phyloP scores from a whole-genome alignment of 1,284 basidiomycete species.

The Ustilago curta region DNA sequence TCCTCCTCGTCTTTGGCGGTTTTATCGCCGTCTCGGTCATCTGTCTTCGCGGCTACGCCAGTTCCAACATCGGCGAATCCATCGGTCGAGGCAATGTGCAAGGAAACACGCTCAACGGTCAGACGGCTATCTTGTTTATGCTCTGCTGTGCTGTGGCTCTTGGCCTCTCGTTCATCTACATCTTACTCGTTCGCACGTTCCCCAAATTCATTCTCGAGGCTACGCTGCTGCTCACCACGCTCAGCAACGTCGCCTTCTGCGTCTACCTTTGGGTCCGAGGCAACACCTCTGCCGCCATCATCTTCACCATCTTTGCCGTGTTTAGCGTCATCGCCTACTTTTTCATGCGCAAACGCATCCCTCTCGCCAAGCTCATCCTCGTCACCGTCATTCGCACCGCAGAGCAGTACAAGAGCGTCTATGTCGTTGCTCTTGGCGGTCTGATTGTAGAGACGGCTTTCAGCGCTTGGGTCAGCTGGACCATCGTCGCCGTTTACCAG shows the following conservation, averaged over 20 bases:
- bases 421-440: slow-evolving; percentile 56
- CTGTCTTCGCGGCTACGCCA: slow-evolving; percentile 60
- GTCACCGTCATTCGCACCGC: slow-evolving; percentile 59
- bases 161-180: slow-evolving; percentile 72
- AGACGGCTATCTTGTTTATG: slow-evolving; percentile 78
- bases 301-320: slow-evolving; percentile 66
- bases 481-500: slow-evolving; percentile 61
- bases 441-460: slow-evolving; percentile 58
- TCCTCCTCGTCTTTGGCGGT: slow-evolving; percentile 68
- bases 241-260: slow-evolving; percentile 55
- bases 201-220: slow-evolving; percentile 73
- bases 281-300: slow-evolving; percentile 57
- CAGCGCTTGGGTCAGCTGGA: slow-evolving; percentile 59
- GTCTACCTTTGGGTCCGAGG: slow-evolving; percentile 56
- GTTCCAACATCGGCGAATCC: slow-evolving; percentile 30
- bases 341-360: slow-evolving; percentile 62
- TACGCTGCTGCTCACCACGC: slow-evolving; percentile 54
- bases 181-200: slow-evolving; percentile 78
- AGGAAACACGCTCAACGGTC: slow-evolving; percentile 79
- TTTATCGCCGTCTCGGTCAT: slow-evolving; percentile 70
- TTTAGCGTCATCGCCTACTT: slow-evolving; percentile 61
- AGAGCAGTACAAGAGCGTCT: slow-evolving; percentile 58
- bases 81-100: slow-evolving; percentile 74
- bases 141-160: slow-evolving; percentile 76
- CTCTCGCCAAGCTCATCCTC: slow-evolving; percentile 60